Base-by-base conservation (phyloP, 2,329 filamentous ascomycete genomes). In the Leptographium wingfieldii region DNA sequence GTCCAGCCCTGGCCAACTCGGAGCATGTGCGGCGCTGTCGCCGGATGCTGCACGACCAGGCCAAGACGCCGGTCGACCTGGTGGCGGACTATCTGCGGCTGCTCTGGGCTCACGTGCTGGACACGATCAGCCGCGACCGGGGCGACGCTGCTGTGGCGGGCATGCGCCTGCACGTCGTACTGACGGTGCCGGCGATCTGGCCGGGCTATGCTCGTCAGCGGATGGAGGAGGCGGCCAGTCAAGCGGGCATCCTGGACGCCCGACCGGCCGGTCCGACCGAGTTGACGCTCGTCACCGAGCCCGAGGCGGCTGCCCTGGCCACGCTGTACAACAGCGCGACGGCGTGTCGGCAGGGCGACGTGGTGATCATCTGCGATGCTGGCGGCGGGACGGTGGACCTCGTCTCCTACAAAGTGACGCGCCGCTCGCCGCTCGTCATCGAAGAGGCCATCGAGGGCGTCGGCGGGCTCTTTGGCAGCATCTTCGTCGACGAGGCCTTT, bases 401-500 rank as follows among this genome's bases (percentile, higher is more conserved):
- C 19, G 80, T 81, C 59, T 77, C 76, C 6, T 81, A 82, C 63
- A 74, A 75, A 58, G 73, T 82, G 52, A 59, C 54, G 25, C 40
- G 43, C 16, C 19, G 51, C 19, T 16, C 33, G 5, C 58, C 60
- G 12, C 67, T 80, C 5, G 72, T 77, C 61, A 70, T 81, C 22
- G 71, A 73, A 59, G 79, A 81, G 66, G 74, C 77, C 12, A 75
- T 74, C 3, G 73, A 74, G 33, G 77, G 77, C 1, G 77, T 74
- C 6, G 78, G 78, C 10, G 77, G 74, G 1, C 72, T 76, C 60
- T 80, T 76, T 60, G 79, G 78, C 29, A 78, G 76, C 3, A 74
- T 76, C 1, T 76, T 77, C 63, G 69, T 81, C 59, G 78, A 80
- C 61, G 71, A 74, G 65, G 69, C 76, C 22, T 81, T 81, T 62